Conservation (phyloP, 495 filamentous ascomycete genomes). For the Aspergillus cavernicola region DNA sequence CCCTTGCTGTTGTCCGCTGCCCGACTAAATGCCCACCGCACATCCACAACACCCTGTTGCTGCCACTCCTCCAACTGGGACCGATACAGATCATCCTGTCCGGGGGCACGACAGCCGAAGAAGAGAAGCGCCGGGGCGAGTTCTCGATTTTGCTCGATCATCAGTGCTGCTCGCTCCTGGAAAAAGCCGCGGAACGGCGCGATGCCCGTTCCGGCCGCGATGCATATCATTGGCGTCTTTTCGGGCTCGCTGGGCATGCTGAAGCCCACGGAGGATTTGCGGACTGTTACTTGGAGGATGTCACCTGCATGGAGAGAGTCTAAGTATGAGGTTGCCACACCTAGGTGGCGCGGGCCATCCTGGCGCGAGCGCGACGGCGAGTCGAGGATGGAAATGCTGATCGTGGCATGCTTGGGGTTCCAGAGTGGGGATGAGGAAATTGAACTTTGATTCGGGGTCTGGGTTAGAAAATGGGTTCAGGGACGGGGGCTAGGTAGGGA, state of each 20-base stretch:
- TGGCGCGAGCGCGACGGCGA: background rate
- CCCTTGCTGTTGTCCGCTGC: background rate
- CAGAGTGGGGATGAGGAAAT: conserved; percentile 62
- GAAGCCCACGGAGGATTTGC: conserved; percentile 1
- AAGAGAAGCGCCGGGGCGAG: conserved; percentile 5
- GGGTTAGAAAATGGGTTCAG: background rate
- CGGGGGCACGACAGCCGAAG: conserved; percentile 27
- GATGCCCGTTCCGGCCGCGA: conserved; percentile 34
- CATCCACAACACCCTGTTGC: background rate
- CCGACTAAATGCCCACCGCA: background rate
- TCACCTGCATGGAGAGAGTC: background rate
- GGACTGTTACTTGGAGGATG: conserved; percentile 1
- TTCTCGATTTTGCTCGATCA: background rate
- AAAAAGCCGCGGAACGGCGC: conserved; percentile 39
- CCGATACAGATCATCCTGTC: conserved; percentile 30
- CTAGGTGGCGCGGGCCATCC: background rate
- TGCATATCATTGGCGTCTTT: conserved; percentile 29
- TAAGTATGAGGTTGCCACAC: conserved; percentile 10
- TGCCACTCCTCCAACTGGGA: conserved; percentile 18
- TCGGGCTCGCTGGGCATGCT: conserved; percentile 20
- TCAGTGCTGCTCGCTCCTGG: conserved; percentile 21
- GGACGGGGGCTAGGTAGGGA: background rate
- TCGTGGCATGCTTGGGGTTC: background rate
- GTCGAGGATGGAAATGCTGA: conserved; percentile 1
- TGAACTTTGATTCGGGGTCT: conserved; percentile 23